phyloP scores from a whole-genome alignment of 2,329 filamentous ascomycete species.

The Dactylonectria estremocensis region DNA sequence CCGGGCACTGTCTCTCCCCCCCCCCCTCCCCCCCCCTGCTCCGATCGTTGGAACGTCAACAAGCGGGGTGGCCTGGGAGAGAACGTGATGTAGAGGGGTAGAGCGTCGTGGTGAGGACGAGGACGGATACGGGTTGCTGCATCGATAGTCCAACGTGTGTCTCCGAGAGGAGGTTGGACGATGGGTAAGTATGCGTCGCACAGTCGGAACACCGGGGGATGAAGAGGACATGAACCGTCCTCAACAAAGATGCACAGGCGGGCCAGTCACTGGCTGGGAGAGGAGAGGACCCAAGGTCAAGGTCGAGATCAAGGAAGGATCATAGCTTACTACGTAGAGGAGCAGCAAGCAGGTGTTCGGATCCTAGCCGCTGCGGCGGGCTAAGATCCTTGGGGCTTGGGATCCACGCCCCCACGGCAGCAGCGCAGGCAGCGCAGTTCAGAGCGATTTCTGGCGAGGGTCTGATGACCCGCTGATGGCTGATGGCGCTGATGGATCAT shows the following conservation, averaged over 20 bases:
- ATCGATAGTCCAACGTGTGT: not conserved
- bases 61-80: constrained; percentile 4
- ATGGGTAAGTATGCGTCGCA: not conserved
- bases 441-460: not conserved
- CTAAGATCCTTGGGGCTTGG: constrained; percentile 4
- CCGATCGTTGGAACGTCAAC: constrained; percentile 23
- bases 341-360: constrained; percentile 4
- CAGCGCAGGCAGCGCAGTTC: not conserved
- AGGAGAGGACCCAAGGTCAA: not conserved
- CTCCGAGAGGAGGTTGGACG: not conserved
- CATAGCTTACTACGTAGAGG: not conserved
- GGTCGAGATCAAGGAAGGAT: not conserved
- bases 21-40: no score
- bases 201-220: not conserved
- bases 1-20: not conserved
- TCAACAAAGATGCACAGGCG: not conserved
- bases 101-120: not conserved
- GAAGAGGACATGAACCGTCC: not conserved
- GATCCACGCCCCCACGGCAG: constrained; percentile 4
- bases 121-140: not conserved
- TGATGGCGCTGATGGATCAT: not conserved
- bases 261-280: not conserved
- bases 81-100: not conserved
- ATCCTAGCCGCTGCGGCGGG: constrained; percentile 24
- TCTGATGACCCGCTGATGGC: not conserved